Evolutionary conservation across 805 yeast genomes (phyloP).

Genomic region (Pichia nanzhaoensis): DNA sequence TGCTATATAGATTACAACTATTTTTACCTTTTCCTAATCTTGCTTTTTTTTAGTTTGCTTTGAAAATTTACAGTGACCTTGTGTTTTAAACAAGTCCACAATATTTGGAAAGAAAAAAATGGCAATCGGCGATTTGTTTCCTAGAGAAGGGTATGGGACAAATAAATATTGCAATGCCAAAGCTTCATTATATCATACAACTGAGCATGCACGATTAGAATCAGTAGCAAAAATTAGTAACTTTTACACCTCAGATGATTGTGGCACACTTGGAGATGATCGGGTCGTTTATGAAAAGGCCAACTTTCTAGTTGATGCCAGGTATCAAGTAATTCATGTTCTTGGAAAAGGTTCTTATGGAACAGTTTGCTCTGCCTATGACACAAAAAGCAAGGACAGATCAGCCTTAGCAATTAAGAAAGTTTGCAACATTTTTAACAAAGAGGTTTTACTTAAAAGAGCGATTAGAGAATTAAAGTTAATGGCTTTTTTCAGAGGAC

Average conservation of each 20-base stretch:
- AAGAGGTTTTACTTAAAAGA: constrained; percentile 62
- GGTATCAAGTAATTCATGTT: constrained; percentile 51
- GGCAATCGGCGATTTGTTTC: constrained; percentile 4
- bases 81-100: background rate
- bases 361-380: constrained; percentile 70
- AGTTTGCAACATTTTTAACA: constrained; percentile 61
- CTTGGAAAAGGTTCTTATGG: constrained; percentile 88
- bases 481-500: constrained; percentile 80
- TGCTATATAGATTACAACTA: too few relatives aligned
- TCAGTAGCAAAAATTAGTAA: background rate
- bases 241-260: background rate
- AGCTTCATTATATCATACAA: background rate
- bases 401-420: constrained; percentile 69
- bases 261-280: constrained; percentile 3
- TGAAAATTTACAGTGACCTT: too few relatives aligned
- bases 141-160: background rate
- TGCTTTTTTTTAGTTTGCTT: too few relatives aligned
- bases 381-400: constrained; percentile 34
- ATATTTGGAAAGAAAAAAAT: background rate
- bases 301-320: constrained; percentile 54
- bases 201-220: background rate
- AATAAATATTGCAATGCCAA: background rate
- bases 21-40: too few relatives aligned
- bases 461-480: constrained; percentile 80
- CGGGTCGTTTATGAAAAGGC: constrained; percentile 41